Percentiles rank a stretch among this genome's conserved stretches.
Evolutionary conservation across 768 basidiomycete genomes (phyloP).

Genomic region (Hygrophorus russula): DNA sequence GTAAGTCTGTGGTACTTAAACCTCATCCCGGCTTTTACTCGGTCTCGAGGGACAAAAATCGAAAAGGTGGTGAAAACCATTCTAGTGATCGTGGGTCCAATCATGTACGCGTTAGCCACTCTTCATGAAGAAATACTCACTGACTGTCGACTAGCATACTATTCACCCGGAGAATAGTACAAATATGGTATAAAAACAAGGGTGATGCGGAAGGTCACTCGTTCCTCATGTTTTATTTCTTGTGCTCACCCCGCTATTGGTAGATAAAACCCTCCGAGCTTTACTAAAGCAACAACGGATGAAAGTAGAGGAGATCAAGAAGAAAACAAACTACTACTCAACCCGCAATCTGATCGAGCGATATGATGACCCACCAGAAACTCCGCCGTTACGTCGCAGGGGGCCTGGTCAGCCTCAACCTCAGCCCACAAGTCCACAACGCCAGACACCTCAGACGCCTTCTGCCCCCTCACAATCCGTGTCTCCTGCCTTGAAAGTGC

Average conservation of each 20-base stretch:
- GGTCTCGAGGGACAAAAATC: slow-evolving; percentile 16
- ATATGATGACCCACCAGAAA: slow-evolving; percentile 59
- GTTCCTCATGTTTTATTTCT: not conserved
- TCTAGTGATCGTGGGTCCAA: slow-evolving; percentile 64
- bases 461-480: not conserved
- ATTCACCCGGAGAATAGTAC: slow-evolving; percentile 70
- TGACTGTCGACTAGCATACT: slow-evolving; percentile 37
- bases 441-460: not conserved
- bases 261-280: slow-evolving; percentile 70
- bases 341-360: slow-evolving; percentile 84
- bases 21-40: slow-evolving; percentile 33
- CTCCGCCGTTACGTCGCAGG: slow-evolving; percentile 31
- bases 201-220: slow-evolving; percentile 67
- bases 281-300: slow-evolving; percentile 70
- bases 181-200: slow-evolving; percentile 74
- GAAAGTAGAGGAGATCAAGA: slow-evolving; percentile 94
- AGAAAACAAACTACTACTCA: slow-evolving; percentile 91
- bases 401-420: slow-evolving; percentile 15
- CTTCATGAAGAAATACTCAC: slow-evolving; percentile 1
- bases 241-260: not conserved
- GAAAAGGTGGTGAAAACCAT: slow-evolving; percentile 36
- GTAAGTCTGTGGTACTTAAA: slow-evolving; percentile 65
- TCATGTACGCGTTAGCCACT: slow-evolving; percentile 45
- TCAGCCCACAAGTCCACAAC: slow-evolving; percentile 21
- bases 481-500: not conserved